Evolutionary conservation across 805 yeast genomes (phyloP).

Genomic region (Priceomyces medius): DNA sequence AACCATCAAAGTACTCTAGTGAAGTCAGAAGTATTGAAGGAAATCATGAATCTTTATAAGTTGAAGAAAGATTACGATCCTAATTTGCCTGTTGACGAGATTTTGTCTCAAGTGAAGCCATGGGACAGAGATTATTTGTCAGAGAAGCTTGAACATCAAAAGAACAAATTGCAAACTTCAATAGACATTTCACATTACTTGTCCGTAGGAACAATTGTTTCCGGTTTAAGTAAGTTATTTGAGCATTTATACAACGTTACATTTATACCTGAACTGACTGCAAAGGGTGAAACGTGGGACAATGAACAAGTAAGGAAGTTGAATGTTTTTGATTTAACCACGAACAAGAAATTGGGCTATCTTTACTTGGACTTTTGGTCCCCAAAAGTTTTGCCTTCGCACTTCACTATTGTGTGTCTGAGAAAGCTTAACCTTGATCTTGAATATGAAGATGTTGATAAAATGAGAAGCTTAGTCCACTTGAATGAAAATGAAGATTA

Average conservation of each 20-base stretch:
- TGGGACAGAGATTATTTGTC: conserved; percentile 85
- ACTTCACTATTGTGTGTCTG: conserved; percentile 94
- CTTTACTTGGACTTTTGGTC: conserved; percentile 87
- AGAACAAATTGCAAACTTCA: conserved; percentile 28
- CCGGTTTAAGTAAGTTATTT: conserved; percentile 76
- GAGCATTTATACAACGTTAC: conserved; percentile 71
- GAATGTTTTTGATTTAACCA: conserved; percentile 62
- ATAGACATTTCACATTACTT: conserved; percentile 67
- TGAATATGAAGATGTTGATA: conserved; percentile 27
- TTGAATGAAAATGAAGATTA: conserved; percentile 48
- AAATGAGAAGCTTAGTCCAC: conserved; percentile 27
- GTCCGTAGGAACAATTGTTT: conserved; percentile 81
- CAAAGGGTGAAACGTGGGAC: conserved; percentile 84
- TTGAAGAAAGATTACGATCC: conserved; percentile 18
- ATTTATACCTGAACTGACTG: conserved; percentile 62
- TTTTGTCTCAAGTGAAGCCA: conserved; percentile 58
- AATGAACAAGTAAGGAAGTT: conserved; percentile 73
- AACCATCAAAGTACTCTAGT: conserved; percentile 53
- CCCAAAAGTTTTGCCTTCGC: conserved; percentile 83
- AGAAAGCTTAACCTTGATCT: conserved; percentile 61
- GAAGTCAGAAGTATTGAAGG: conserved; percentile 52
- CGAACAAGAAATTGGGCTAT: conserved; percentile 62
- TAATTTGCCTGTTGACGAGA: conserved; percentile 22
- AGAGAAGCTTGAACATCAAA: conserved; percentile 16
- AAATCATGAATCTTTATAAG: conserved; percentile 50